phyloP scores from a whole-genome alignment of 148 eudicot genomes.

The Amaranthus palmeri region DNA sequence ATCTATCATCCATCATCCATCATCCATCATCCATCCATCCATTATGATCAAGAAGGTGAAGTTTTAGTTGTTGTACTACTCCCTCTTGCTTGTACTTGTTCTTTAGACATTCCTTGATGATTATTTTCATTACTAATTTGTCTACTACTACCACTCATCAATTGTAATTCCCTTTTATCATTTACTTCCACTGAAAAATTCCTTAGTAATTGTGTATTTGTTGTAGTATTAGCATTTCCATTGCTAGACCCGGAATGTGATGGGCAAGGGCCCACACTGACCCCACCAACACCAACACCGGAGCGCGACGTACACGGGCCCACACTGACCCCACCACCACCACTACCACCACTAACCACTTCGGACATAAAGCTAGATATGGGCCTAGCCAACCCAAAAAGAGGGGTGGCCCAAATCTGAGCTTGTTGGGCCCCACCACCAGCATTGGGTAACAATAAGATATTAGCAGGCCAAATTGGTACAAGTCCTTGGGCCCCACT shows the following conservation, averaged over 20 bases:
- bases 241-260: constrained; percentile 16
- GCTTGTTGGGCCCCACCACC: constrained; percentile 35
- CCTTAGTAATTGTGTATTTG: constrained; percentile 37
- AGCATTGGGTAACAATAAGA: constrained; percentile 24
- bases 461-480: constrained; percentile 55
- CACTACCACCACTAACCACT: constrained; percentile 22
- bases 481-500: constrained; percentile 38
- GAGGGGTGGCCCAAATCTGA: constrained; percentile 67
- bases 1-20: too few species aligned
- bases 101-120: constrained; percentile 12
- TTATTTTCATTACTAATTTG: neutral
- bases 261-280: neutral
- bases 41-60: constrained; percentile 20
- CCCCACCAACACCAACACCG: too few species aligned
- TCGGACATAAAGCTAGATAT: constrained; percentile 30
- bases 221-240: constrained; percentile 2
- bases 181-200: constrained; percentile 61
- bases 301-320: constrained; percentile 32
- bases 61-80: neutral
- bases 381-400: constrained; percentile 47
- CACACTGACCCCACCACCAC: constrained; percentile 24
- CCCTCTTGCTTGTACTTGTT: constrained; percentile 13
- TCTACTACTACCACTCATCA: constrained; percentile 44
- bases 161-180: constrained; percentile 75
- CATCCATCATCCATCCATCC: too few species aligned